Evolutionary conservation across 225 moss, liverwort and hornwort genomes (phyloP).

Genomic region (Pseudoscleropodium purum): DNA sequence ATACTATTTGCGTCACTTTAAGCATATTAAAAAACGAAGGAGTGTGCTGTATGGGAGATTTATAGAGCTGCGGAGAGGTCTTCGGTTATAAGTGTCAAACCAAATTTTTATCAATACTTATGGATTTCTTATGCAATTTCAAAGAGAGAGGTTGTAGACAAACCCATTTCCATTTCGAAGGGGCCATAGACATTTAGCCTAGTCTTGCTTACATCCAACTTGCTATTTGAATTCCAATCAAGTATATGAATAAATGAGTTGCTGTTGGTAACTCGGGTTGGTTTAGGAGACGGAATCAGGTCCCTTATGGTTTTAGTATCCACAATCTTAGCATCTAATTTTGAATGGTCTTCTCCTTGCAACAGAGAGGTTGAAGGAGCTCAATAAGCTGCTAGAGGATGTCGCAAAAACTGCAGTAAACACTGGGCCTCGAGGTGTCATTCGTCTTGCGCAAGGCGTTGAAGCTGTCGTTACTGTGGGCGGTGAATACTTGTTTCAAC

Average conservation of each 20-base stretch:
- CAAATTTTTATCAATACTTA: not conserved
- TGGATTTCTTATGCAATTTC: not conserved
- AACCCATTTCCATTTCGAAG: not conserved
- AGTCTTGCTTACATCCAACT: not conserved
- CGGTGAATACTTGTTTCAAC: slow-evolving; percentile 67
- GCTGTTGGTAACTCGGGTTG: not conserved
- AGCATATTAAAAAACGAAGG: not conserved
- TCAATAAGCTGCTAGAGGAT: slow-evolving; percentile 66
- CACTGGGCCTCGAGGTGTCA: slow-evolving; percentile 76
- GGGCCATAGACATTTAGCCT: not conserved
- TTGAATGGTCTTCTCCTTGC: not conserved
- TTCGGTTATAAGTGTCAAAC: not conserved
- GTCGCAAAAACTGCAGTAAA: slow-evolving; percentile 60
- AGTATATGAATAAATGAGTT: not conserved
- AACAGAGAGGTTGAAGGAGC: slow-evolving; percentile 64
- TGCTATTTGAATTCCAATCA: not conserved
- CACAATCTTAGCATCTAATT: not conserved
- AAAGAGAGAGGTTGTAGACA: not conserved
- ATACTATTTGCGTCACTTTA: not conserved
- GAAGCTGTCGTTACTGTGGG: slow-evolving; percentile 78
- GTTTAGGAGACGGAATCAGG: not conserved
- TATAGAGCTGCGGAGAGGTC: not conserved
- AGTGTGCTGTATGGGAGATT: not conserved
- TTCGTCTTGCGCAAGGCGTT: slow-evolving; percentile 79
- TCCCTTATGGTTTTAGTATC: not conserved